These are phyloP conservation scores for Populus ilicifolia DNA, from an alignment of 345 rosid genomes.

Conservation along the genomic window DNA sequence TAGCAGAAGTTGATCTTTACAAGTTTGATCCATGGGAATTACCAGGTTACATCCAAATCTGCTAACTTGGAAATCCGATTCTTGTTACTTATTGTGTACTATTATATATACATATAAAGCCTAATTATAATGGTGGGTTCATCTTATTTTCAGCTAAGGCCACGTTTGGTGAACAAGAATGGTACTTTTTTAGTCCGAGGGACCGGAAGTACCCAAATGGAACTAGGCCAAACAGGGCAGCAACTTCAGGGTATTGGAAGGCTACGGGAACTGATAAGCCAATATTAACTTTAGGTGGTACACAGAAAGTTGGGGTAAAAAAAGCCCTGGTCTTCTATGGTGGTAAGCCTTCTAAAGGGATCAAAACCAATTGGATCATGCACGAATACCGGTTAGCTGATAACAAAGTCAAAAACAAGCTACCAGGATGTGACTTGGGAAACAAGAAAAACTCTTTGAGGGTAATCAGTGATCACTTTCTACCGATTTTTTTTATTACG, in stretches of 20 bases:
- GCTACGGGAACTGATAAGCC: slow-evolving; percentile 38
- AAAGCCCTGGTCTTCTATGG: slow-evolving; percentile 37
- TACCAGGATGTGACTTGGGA: slow-evolving; percentile 55
- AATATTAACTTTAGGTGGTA: slow-evolving; percentile 22
- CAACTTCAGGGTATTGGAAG: slow-evolving; percentile 39
- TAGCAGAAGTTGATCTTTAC: slow-evolving; percentile 34
- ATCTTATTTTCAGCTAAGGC: slow-evolving; percentile 24
- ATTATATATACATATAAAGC: background rate
- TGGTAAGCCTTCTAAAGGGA: slow-evolving; percentile 35
- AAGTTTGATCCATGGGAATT: slow-evolving; percentile 37
- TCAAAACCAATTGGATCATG: slow-evolving; percentile 37
- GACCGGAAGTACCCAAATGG: slow-evolving; percentile 36
- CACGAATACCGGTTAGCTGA: slow-evolving; percentile 32
- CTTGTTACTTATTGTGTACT: background rate
- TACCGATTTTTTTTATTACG: background rate
- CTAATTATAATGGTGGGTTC: background rate
- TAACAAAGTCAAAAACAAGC: slow-evolving; percentile 44
- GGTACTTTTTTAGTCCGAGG: slow-evolving; percentile 38
- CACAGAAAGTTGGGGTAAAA: slow-evolving; percentile 33
- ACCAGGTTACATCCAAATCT: slow-evolving; percentile 17
- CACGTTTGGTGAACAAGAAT: slow-evolving; percentile 33
- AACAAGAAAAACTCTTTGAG: slow-evolving; percentile 81
- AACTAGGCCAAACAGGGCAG: slow-evolving; percentile 35
- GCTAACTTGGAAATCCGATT: background rate
- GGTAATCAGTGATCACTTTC: slow-evolving; percentile 35